Base-by-base conservation (phyloP, 805 yeast species). In the Candida peoriensis region DNA sequence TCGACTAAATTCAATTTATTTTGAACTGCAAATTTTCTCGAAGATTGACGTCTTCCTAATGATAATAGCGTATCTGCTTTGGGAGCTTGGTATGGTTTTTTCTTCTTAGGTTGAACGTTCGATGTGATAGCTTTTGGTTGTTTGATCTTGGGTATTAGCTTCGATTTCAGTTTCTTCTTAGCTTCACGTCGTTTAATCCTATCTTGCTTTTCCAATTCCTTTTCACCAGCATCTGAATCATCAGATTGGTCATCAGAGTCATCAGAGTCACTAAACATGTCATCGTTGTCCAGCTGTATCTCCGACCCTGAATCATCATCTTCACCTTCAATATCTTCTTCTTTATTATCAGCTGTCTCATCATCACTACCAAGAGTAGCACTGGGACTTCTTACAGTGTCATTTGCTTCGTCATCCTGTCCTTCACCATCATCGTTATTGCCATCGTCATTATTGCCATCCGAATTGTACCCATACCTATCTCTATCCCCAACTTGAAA, bases 1-100 rank as follows among this genome's bases (percentile, higher is more conserved):
- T 83, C 76, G 25, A 81, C 79, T 14, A 85, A 75, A n/a, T 78
- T 84, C 43, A 84, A 65, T 48, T 85, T 86, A 54, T 77, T 86
- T 46, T 78, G 78, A 5, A 85, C 72, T 0, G 94, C 93, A 0
- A 95, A 72, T 8, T 75, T 63, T 54, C 98, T 74, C 13, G 86
- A 74, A 0, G 95, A 84, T 1, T 81, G 74, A 48, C 96, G 67
- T 54, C 95, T 67, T 5, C 64, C 65, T 2, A 64, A 57, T 12
- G 67, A 58, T 15, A 81, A 52, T 19, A 84, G 54, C 12, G 76
- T 63, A 10, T 72, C 79, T 0, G 81, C 72, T 44, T 63, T 65
- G 4, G 70, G 51, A 42, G 64, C 44, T 39, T 51, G 66, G 38
- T 43, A 50, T 39, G 52, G 36, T 60, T 61, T 33, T 54, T 56